phyloP scores from a whole-genome alignment of 176 grass and related monocot species.

The Saccharum spontaneum region DNA sequence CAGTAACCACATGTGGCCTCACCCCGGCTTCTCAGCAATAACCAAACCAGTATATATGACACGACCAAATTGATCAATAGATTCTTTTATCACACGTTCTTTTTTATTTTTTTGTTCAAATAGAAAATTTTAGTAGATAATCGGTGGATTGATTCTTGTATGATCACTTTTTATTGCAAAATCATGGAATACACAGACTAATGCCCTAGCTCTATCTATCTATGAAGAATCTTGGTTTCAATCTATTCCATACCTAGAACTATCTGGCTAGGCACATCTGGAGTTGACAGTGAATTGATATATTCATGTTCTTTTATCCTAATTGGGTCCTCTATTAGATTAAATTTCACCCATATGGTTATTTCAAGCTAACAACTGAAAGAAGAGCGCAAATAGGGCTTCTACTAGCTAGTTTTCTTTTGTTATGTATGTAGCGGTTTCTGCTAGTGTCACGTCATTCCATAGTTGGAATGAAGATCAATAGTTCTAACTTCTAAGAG shows the following conservation, averaged over 20 bases:
- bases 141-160: neutral
- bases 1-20: slow-evolving; percentile 16
- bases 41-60: neutral
- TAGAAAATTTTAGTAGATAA: neutral
- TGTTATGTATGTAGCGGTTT: neutral
- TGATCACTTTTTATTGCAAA: neutral
- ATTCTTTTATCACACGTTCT: neutral
- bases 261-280: neutral
- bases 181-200: neutral
- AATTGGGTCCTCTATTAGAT: neutral
- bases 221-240: slow-evolving; percentile 25
- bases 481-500: neutral
- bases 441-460: neutral
- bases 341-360: neutral
- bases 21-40: neutral
- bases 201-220: neutral
- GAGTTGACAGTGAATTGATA: neutral
- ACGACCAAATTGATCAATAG: neutral
- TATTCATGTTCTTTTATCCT: neutral
- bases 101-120: neutral
- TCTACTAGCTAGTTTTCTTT: neutral
- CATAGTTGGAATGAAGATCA: neutral
- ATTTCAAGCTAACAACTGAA: neutral
- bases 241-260: slow-evolving; percentile 10
- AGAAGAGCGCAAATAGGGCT: neutral